Evolutionary conservation across 2,329 filamentous ascomycete genomes (phyloP), one percentile per base, ranked within the genome.

Genomic region (Colletotrichum ledebouriae): DNA sequence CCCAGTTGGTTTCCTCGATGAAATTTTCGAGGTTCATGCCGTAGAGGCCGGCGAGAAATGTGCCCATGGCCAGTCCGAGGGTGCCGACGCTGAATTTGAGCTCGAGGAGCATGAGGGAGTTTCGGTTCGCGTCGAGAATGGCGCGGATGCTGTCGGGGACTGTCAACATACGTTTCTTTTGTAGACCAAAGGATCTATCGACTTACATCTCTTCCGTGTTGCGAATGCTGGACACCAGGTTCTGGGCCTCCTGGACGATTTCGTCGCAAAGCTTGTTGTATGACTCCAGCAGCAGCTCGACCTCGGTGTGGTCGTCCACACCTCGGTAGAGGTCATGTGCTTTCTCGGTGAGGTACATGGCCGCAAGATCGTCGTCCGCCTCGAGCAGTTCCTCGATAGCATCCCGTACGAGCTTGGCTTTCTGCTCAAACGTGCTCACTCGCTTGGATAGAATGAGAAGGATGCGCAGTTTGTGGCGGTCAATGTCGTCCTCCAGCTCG

Each of bases 1-100:
- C 96, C 79, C 93, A 87, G 79, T 93, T 88, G 1, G 92, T 94
- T 77, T 98, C 95, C 82, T 99, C 96, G 74, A 98, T 94, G 79
- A 98, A 98, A 81, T 98, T 98, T 78, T 98, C 97, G 72, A 99
- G 84, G 82, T 99, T 99, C 94, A 98, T 98, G 74, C 96, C 96
- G 85, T 98, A 99, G n/a, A 99, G 89, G n/a, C 94, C 94, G 9
- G 96, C 97, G 74, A 98, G 87, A 77, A 98, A 97, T 57, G 96
- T 98, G 63, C 96, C 96, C 77, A 94, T 94, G 62, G 94, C 95
- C 55, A 98, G 89, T n/a, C 94, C 94, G 4, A 99, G 88, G 1
- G 96, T 98, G 65, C 94, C 93, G 69, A 99, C 94, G 76, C 92
- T 96, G 82, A 98, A 97, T 77, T 97, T 97, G 73, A 99, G 90